phyloP scores from a whole-genome alignment of 176 grass and related monocot species.

The Aegilops bicornis region DNA sequence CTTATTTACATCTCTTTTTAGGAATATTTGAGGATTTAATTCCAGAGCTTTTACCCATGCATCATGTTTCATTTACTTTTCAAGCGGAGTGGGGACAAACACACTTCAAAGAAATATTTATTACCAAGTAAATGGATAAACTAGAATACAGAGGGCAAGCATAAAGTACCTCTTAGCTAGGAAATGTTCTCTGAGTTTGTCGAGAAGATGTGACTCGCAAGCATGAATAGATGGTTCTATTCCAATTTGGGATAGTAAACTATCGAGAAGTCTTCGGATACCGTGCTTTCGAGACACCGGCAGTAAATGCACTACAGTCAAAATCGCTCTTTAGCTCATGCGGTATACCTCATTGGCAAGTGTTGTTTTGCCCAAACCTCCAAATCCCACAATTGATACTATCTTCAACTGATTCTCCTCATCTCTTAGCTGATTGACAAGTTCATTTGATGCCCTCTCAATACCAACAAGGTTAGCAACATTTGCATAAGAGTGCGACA shows the following conservation, averaged over 20 bases:
- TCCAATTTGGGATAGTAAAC: neutral
- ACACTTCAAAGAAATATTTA: no score
- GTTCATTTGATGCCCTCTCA: neutral
- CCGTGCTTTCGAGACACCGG: neutral
- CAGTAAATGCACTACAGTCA: neutral
- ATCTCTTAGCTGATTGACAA: neutral
- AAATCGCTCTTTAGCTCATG: neutral
- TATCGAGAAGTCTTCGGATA: neutral
- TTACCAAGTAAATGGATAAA: no score
- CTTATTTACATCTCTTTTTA: no score
- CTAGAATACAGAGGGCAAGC: neutral
- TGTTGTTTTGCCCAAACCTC: neutral
- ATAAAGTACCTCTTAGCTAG: neutral
- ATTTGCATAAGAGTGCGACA: neutral
- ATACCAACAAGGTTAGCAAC: neutral
- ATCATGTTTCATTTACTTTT: no score
- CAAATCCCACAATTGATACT: neutral
- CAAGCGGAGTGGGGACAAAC: no score
- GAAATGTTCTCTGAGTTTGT: neutral
- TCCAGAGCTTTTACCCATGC: no score
- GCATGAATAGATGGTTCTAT: neutral
- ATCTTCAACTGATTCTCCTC: neutral
- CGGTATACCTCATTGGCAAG: neutral
- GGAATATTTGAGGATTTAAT: no score
- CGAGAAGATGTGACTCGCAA: neutral